Evolutionary conservation across 768 basidiomycete species (phyloP).

Genomic region (Vararia minispora): DNA sequence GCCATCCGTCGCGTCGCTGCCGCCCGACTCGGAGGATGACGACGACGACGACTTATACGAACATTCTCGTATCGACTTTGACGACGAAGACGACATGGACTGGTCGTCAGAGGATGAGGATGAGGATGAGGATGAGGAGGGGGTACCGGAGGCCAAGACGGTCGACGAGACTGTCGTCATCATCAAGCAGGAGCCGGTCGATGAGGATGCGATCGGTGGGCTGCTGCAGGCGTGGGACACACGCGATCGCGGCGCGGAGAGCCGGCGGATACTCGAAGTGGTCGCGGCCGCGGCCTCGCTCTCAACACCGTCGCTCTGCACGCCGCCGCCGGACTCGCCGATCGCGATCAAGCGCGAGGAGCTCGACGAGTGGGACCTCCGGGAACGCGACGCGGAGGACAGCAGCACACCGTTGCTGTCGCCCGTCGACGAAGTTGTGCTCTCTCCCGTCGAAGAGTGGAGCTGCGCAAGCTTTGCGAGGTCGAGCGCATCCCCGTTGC

Average conservation of each 20-base stretch:
- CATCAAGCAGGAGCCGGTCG: conserved; percentile 50
- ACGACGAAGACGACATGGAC: conserved; percentile 5
- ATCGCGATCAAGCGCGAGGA: conserved; percentile 32
- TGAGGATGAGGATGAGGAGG: conserved; percentile 19
- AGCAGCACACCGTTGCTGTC: conserved; percentile 10
- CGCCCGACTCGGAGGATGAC: conserved; percentile 63
- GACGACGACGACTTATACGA: conserved; percentile 15
- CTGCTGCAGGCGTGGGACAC: conserved; percentile 65
- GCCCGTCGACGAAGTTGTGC: conserved; percentile 9
- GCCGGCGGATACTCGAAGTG: conserved; percentile 30
- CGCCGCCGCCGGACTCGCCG: conserved; percentile 9
- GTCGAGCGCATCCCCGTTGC: no score
- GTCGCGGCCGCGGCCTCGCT: conserved; percentile 27
- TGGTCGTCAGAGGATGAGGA: conserved; percentile 30
- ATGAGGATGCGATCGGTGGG: conserved; percentile 44
- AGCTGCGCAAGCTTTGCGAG: not conserved
- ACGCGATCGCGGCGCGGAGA: conserved; percentile 32
- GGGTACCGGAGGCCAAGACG: conserved; percentile 17
- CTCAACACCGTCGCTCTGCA: no score
- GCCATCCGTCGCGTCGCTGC: conserved; percentile 53
- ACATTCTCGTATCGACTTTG: not conserved
- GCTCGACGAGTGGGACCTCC: conserved; percentile 35
- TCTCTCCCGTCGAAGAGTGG: not conserved
- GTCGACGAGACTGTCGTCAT: conserved; percentile 33
- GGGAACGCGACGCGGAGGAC: no score